Base-by-base conservation (phyloP, 148 eudicot species). In the Polygonum aviculare region DNA sequence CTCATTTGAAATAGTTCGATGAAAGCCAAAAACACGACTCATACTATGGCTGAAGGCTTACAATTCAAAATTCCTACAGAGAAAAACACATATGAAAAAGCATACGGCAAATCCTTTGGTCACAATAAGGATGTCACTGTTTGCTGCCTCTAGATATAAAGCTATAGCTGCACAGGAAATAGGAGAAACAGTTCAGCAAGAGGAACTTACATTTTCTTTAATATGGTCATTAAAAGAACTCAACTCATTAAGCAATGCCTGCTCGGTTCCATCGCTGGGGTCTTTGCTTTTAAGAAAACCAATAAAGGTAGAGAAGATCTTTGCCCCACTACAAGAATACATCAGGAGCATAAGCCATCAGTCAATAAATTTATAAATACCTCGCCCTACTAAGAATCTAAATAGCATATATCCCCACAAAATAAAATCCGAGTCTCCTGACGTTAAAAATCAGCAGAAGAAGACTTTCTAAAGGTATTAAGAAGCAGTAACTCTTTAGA, bases 211-310 rank as follows among this genome's bases (percentile, higher is more conserved):
- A 79, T 94, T 89, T 74, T 86, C 91, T 86, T 92, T 87, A 36
- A 94, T 81, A 81, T 90, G 85, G 65, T 85, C 86, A 74, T 92
- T 87, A 82, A 94, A 89, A 74, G 88, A 81, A 78, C 78, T 85
- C 80, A 94, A 86, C 87, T 94, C 96, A 79, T 78, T 67, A 12
- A 94, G 84, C 41, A 94, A 79, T 47, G 92, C 92, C 79, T 90
- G 90, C 85, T 94, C 91, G 10, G 91, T 90, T 81, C 96, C 97
- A 82, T 89, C 97, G 79, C 72, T 86, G 8, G 93, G 85, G 70
- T 92, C 97, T 86, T 94, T 89, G 92, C 97, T 94, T 80, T 92
- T 94, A 71, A 94, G 90, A 70, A 90, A 89, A 69, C 89, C 97
- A 81, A 92, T 82, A 81, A 90, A 94, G n/a, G 89, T 77, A 71